A percentile compares a stretch with the other conserved stretches of the same genome.
phyloP scores from a whole-genome alignment of 1,139 yeast species.

The Komagataea norvegica region DNA sequence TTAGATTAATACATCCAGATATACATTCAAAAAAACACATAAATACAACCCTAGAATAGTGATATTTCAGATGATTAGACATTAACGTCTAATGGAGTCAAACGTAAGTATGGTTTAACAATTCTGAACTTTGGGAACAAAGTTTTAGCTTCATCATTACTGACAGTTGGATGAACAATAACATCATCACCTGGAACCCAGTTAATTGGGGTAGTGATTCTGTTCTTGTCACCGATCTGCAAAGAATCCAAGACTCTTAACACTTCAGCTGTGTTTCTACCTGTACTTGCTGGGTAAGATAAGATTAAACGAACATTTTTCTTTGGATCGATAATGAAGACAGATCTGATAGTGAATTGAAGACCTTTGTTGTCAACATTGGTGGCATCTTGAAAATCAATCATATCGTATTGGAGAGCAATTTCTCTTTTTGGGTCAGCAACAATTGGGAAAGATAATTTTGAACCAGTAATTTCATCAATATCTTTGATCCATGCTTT shows the following conservation, averaged over 20 bases:
- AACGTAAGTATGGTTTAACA: conserved; percentile 72
- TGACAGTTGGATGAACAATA: conserved; percentile 69
- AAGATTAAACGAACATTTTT: conserved; percentile 69
- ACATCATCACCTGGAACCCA: conserved; percentile 88
- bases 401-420: conserved; percentile 71
- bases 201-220: conserved; percentile 78
- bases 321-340: conserved; percentile 75
- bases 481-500: conserved; percentile 80
- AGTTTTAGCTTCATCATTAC: conserved; percentile 67
- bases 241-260: conserved; percentile 76
- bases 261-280: conserved; percentile 86
- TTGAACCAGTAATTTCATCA: conserved; percentile 67
- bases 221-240: conserved; percentile 67
- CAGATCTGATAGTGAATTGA: conserved; percentile 73
- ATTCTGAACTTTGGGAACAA: conserved; percentile 72
- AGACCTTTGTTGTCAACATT: conserved; percentile 56
- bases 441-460: conserved; percentile 69
- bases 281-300: conserved; percentile 81
- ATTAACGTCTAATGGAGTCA: conserved; percentile 39
- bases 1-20: background rate
- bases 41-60: no score
- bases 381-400: conserved; percentile 61
- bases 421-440: conserved; percentile 73
- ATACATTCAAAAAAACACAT: background rate
- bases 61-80: no score